A percentile compares a stretch with the other conserved stretches of the same genome.
phyloP scores from a whole-genome alignment of 805 yeast species.

The Saturnispora saitoi region DNA sequence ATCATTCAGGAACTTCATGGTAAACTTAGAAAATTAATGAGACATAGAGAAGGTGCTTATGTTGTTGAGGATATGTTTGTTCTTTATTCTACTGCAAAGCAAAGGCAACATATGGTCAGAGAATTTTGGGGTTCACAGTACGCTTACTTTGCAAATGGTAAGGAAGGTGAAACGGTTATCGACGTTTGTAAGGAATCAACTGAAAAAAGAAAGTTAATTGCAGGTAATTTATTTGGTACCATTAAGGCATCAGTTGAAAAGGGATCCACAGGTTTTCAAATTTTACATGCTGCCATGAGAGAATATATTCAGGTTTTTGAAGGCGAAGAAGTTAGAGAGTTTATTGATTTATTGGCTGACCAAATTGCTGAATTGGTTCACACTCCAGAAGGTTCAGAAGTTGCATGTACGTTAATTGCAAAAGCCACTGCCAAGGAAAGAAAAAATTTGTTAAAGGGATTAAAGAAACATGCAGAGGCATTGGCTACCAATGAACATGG shows the following conservation, averaged over 20 bases:
- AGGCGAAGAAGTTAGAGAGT: constrained; percentile 63
- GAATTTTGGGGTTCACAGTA: constrained; percentile 97
- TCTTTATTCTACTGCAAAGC: constrained; percentile 75
- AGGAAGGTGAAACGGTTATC: constrained; percentile 50
- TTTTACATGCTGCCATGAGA: constrained; percentile 91
- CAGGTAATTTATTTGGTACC: constrained; percentile 70
- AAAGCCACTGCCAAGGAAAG: constrained; percentile 88
- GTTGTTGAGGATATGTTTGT: constrained; percentile 91
- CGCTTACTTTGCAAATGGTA: constrained; percentile 78
- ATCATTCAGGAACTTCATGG: constrained; percentile 87
- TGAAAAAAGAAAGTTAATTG: constrained; percentile 70
- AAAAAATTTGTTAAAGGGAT: constrained; percentile 60
- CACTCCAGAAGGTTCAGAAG: constrained; percentile 90
- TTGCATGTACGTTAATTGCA: constrained; percentile 74
- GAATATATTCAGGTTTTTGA: constrained; percentile 72
- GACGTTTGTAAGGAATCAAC: constrained; percentile 60
- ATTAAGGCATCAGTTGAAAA: constrained; percentile 87
- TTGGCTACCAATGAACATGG: constrained; percentile 83
- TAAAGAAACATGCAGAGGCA: constrained; percentile 68
- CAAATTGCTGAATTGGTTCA: constrained; percentile 93
- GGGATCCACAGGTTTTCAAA: constrained; percentile 94
- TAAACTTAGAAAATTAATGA: constrained; percentile 80
- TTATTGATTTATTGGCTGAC: constrained; percentile 74
- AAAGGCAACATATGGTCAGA: constrained; percentile 82
- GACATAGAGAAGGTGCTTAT: constrained; percentile 97